These are phyloP conservation scores for Hygrocybe punicea DNA, from an alignment of 768 basidiomycete genomes.

Conservation along the genomic window DNA sequence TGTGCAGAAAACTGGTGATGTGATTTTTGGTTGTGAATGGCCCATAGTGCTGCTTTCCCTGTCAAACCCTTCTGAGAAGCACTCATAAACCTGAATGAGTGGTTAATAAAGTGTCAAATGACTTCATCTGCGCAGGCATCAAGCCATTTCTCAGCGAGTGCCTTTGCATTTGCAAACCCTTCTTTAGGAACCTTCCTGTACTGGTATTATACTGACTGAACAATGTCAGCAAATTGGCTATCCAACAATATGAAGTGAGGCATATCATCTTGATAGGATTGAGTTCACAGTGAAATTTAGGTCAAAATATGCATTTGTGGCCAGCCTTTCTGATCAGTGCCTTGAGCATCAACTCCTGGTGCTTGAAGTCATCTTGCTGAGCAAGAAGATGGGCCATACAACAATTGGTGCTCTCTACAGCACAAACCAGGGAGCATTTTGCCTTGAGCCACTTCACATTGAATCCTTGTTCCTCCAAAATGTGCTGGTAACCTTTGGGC, in stretches of 20 bases:
- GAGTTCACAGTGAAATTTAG: slow-evolving; percentile 40
- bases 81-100: slow-evolving; percentile 35
- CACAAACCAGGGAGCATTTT: slow-evolving; percentile 24
- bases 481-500: background rate
- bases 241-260: background rate
- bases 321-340: slow-evolving; percentile 22
- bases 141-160: slow-evolving; percentile 22
- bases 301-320: slow-evolving; percentile 32
- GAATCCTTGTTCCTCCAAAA: slow-evolving; percentile 42
- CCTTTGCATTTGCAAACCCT: slow-evolving; percentile 33
- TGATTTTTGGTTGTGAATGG: slow-evolving; percentile 34
- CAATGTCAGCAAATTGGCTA: background rate
- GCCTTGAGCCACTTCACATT: slow-evolving; percentile 23
- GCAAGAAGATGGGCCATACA: slow-evolving; percentile 31
- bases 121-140: slow-evolving; percentile 38
- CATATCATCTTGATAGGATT: slow-evolving; percentile 41
- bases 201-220: slow-evolving; percentile 23
- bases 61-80: slow-evolving; percentile 35
- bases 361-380: slow-evolving; percentile 33
- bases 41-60: slow-evolving; percentile 39
- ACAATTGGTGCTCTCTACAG: slow-evolving; percentile 24
- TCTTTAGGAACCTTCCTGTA: slow-evolving; percentile 31
- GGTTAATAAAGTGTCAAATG: slow-evolving; percentile 36
- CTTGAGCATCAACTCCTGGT: slow-evolving; percentile 30
- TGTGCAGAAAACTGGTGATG: slow-evolving; percentile 28